Conservation (phyloP, 129 eudicot genomes). For the Saposhnikovia divaricata region DNA sequence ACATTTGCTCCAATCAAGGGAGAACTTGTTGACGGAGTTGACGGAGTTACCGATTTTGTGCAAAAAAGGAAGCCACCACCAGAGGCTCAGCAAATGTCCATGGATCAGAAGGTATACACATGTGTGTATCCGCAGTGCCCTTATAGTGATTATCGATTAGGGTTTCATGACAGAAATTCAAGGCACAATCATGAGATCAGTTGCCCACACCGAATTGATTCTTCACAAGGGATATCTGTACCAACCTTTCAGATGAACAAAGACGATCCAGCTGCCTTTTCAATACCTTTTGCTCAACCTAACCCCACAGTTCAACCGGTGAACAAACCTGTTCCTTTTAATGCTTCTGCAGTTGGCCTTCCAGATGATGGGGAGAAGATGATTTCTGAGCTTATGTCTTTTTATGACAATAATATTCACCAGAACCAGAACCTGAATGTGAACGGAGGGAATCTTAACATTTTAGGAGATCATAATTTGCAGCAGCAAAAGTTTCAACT, state of each 20-base stretch:
- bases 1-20: constrained; percentile 53
- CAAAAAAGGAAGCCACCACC: constrained; percentile 47
- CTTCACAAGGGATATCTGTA: constrained; percentile 25
- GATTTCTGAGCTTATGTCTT: constrained; percentile 55
- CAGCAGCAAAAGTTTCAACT: constrained; percentile 41
- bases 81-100: constrained; percentile 27
- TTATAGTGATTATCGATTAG: constrained; percentile 39
- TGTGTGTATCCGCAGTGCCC: constrained; percentile 61
- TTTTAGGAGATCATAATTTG: constrained; percentile 22
- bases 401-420: constrained; percentile 51
- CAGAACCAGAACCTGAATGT: constrained; percentile 25
- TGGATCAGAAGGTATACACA: constrained; percentile 43
- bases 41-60: constrained; percentile 26
- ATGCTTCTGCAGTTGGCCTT: constrained; percentile 39
- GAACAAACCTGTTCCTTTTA: constrained; percentile 26
- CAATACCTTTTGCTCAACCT: constrained; percentile 28
- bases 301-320: constrained; percentile 29
- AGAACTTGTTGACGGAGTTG: constrained; percentile 40
- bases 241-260: constrained; percentile 36
- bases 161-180: constrained; percentile 47
- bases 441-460: constrained; percentile 21
- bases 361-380: constrained; percentile 62
- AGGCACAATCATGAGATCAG: constrained; percentile 58
- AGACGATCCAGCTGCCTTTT: constrained; percentile 27
- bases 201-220: constrained; percentile 40